phyloP scores from a whole-genome alignment of 129 eudicot species.

The Pulicaria dysenterica region DNA sequence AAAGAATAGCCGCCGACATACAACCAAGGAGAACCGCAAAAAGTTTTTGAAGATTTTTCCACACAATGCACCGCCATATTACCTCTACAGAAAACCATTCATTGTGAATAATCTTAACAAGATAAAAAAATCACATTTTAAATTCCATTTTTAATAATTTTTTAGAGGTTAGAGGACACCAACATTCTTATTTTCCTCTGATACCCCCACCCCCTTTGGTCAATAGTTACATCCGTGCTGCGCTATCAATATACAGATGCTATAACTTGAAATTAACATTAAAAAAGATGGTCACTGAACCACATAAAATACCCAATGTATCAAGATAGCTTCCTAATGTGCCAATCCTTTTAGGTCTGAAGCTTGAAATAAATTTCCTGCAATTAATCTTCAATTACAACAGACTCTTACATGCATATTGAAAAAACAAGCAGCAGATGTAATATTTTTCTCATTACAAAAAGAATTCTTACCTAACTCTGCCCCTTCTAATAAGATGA shows the following conservation, averaged over 20 bases:
- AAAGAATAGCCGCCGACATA: slow-evolving; percentile 91
- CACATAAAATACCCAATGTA: slow-evolving; percentile 55
- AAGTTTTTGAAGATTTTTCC: slow-evolving; percentile 66
- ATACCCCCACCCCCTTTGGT: too few species aligned
- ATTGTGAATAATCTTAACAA: slow-evolving; percentile 4
- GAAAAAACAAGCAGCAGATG: slow-evolving; percentile 18
- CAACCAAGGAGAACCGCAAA: slow-evolving; percentile 81
- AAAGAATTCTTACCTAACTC: not conserved
- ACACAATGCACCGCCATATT: slow-evolving; percentile 76
- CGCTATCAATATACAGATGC: too few species aligned
- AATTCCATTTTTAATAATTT: too few species aligned
- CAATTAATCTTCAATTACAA: slow-evolving; percentile 1
- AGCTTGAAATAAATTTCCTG: slow-evolving; percentile 90
- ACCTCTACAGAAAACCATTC: slow-evolving; percentile 52
- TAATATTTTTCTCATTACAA: not conserved
- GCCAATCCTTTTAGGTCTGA: slow-evolving; percentile 71
- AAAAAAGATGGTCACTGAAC: not conserved
- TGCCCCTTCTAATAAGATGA: not conserved
- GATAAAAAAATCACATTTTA: too few species aligned
- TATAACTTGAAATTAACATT: not conserved
- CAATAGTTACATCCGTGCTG: too few species aligned
- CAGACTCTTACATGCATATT: slow-evolving; percentile 9
- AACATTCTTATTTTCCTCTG: too few species aligned
- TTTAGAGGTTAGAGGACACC: too few species aligned
- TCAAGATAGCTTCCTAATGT: slow-evolving; percentile 62